These are phyloP conservation scores for Aspergillus persii DNA, from an alignment of 2,329 filamentous ascomycete genomes.

Conservation along the genomic window DNA sequence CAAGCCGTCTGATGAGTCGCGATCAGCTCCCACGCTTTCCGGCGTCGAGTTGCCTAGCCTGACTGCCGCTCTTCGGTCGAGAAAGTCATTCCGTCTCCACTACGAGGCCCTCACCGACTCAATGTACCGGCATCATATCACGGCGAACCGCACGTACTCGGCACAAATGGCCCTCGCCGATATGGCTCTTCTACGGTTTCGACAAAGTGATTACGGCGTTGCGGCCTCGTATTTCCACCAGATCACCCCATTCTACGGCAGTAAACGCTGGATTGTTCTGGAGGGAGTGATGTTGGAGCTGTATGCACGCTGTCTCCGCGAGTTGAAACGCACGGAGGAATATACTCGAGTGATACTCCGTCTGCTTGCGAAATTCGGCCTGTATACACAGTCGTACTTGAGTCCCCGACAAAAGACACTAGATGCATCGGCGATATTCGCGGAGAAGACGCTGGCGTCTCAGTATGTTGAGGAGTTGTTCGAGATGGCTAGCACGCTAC, in stretches of 20 bases:
- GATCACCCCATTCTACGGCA: constrained; percentile 75
- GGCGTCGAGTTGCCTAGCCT: constrained; percentile 60
- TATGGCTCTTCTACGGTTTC: constrained; percentile 78
- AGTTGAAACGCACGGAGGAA: constrained; percentile 72
- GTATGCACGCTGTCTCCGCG: constrained; percentile 77
- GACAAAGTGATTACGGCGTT: constrained; percentile 67
- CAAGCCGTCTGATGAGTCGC: constrained; percentile 15
- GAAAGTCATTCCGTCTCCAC: constrained; percentile 63
- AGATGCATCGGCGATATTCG: constrained; percentile 30
- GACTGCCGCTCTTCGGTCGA: constrained; percentile 59
- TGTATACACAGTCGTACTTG: constrained; percentile 31
- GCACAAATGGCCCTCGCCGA: constrained; percentile 78
- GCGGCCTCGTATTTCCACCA: constrained; percentile 77
- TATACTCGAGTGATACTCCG: constrained; percentile 74
- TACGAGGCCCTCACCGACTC: constrained; percentile 80
- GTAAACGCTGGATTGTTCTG: constrained; percentile 72
- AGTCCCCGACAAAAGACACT: constrained; percentile 30
- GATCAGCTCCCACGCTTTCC: constrained; percentile 26
- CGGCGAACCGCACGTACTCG: constrained; percentile 74
- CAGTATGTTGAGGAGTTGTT: constrained; percentile 45
- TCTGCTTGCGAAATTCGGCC: constrained; percentile 49
- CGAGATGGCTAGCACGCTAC: constrained; percentile 48
- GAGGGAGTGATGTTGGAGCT: constrained; percentile 83
- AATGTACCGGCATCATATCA: constrained; percentile 76
- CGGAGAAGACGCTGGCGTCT: constrained; percentile 31